Conservation (phyloP, 2,329 filamentous ascomycete species). For the Aurifilum marmelostoma region DNA sequence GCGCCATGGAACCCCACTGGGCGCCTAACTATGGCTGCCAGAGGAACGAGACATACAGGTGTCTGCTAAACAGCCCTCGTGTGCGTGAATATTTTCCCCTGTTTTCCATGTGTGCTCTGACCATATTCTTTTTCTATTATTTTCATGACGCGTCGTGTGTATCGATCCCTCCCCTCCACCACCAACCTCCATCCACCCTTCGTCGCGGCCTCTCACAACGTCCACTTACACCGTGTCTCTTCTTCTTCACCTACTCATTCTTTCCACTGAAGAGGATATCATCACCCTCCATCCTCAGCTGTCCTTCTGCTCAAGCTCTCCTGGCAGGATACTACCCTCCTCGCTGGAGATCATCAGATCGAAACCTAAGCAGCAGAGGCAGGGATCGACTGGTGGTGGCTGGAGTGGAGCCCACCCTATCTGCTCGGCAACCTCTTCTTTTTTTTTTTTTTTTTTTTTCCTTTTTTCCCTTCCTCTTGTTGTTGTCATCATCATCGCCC, state of each 20-base stretch:
- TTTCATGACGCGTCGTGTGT: neutral
- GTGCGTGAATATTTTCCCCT: neutral
- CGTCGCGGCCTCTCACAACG: neutral
- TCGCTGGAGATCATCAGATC: neutral
- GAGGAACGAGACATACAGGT: neutral
- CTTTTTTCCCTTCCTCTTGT: too few relatives aligned
- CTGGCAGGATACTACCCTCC: neutral
- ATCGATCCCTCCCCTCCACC: neutral
- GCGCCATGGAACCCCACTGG: constrained; percentile 20
- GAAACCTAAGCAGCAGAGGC: neutral
- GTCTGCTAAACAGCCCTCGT: neutral
- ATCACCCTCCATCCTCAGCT: too few relatives aligned
- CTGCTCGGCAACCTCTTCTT: constrained; percentile 9
- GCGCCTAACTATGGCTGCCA: constrained; percentile 26
- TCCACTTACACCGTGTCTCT: neutral
- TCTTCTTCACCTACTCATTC: neutral
- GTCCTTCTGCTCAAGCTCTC: too few relatives aligned
- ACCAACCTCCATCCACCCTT: neutral
- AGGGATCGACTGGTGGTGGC: constrained; percentile 19
- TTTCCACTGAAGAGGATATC: neutral
- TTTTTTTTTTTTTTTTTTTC: too few relatives aligned
- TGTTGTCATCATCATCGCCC: neutral
- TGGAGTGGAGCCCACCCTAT: constrained; percentile 17
- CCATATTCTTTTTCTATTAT: neutral
- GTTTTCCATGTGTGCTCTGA: neutral